Percentiles rank a stretch among this genome's conserved stretches.
phyloP scores from a whole-genome alignment of 345 rosid species.

The Sisymbrium altissimum region DNA sequence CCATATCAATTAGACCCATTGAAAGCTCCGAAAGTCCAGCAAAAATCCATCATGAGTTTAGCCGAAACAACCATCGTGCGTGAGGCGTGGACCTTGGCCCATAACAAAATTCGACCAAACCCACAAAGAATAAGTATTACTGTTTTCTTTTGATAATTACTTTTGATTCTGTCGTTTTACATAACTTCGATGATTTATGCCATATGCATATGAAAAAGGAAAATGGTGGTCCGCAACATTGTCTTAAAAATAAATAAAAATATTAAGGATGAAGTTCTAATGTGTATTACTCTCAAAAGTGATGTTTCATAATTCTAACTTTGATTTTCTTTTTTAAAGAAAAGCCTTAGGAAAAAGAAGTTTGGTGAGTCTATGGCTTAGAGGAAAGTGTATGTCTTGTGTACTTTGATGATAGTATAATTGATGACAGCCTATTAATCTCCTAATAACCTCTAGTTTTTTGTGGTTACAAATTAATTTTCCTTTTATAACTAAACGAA shows the following conservation, averaged over 20 bases:
- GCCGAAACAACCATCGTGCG: too few relatives aligned
- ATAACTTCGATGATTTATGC: neutral
- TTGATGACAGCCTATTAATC: conserved; percentile 35
- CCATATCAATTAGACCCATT: too few relatives aligned
- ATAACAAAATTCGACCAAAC: neutral
- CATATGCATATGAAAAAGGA: too few relatives aligned
- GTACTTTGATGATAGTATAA: conserved; percentile 27
- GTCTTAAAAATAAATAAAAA: neutral
- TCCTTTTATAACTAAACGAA: conserved; percentile 30
- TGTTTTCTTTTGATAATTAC: neutral
- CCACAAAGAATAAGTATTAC: neutral
- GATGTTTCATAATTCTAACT: neutral
- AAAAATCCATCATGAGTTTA: too few relatives aligned
- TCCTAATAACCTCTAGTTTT: conserved; percentile 7
- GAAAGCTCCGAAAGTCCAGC: too few relatives aligned
- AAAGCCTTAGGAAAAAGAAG: neutral
- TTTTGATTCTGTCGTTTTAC: neutral
- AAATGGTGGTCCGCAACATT: neutral
- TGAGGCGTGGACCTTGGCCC: neutral
- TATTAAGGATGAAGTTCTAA: neutral
- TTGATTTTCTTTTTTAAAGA: neutral
- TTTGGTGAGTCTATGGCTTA: conserved; percentile 22
- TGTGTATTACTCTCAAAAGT: neutral
- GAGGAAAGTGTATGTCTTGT: conserved; percentile 27
- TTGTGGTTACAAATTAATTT: conserved; percentile 28